Conservation (phyloP, 139 green algal genomes). For the Volvox africanus region DNA sequence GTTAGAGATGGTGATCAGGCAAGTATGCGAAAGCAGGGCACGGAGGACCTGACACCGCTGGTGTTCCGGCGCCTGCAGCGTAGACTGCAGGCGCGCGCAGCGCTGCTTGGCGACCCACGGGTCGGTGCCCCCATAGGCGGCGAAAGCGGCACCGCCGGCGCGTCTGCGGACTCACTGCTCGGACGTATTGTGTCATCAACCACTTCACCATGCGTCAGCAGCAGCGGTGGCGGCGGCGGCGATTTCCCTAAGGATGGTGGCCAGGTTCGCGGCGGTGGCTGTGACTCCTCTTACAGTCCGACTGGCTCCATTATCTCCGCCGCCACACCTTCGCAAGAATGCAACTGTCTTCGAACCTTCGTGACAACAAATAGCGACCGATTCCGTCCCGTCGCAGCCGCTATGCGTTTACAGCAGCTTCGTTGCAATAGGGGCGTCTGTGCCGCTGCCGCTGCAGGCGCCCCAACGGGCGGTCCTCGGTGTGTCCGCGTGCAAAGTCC, state of each 20-base stretch:
- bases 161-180: background rate
- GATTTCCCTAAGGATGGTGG: background rate
- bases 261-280: background rate
- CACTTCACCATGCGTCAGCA: background rate
- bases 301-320: background rate
- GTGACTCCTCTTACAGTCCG: background rate
- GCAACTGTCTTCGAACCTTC: too few species aligned
- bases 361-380: too few species aligned
- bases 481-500: background rate
- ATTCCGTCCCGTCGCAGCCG: too few species aligned
- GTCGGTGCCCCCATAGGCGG: too few species aligned
- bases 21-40: background rate
- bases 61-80: conserved; percentile 27
- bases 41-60: background rate
- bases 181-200: background rate
- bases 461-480: too few species aligned
- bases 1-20: background rate
- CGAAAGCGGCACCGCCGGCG: background rate
- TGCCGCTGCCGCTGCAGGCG: background rate
- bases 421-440: background rate
- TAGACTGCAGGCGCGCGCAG: background rate
- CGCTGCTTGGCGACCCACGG: background rate
- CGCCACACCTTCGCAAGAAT: background rate
- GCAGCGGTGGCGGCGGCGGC: background rate
- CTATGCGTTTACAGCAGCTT: too few species aligned